A percentile compares a stretch with the other conserved stretches of the same genome.
These are phyloP conservation scores for Nitzschia sp. DNA, from an alignment of 108 stramenopile species.

Conservation along the genomic window DNA sequence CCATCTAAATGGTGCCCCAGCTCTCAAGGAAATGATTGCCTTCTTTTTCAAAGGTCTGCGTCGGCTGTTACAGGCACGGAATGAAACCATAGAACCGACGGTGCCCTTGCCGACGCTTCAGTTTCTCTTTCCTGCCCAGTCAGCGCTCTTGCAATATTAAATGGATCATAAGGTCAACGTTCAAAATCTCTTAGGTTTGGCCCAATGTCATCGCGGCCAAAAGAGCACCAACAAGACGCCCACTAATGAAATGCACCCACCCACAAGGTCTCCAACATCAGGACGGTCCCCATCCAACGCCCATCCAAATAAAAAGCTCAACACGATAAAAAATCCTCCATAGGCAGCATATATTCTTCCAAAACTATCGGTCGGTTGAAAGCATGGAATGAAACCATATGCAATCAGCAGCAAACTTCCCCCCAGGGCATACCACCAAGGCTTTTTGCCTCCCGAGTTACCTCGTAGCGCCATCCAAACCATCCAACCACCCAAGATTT, in stretches of 20 bases:
- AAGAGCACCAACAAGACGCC: conserved; percentile 68
- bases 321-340: conserved; percentile 80
- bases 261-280: conserved; percentile 69
- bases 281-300: conserved; percentile 69
- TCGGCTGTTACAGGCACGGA: too few species aligned
- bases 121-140: too few species aligned
- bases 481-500: conserved; percentile 82
- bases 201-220: conserved; percentile 74
- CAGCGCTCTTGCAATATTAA: too few species aligned
- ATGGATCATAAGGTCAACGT: too few species aligned
- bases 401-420: conserved; percentile 60
- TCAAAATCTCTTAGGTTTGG: too few species aligned
- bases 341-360: conserved; percentile 84
- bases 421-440: conserved; percentile 77
- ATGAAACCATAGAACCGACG: too few species aligned
- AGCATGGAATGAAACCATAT: conserved; percentile 77
- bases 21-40: too few species aligned
- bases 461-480: conserved; percentile 65
- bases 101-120: too few species aligned
- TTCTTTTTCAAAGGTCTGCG: too few species aligned
- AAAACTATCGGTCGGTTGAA: conserved; percentile 80
- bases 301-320: conserved; percentile 81
- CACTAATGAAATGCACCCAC: conserved; percentile 61
- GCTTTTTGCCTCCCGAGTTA: conserved; percentile 30
- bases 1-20: too few species aligned